Percentiles rank a stretch among this genome's conserved stretches.
Conservation (phyloP, 148 eudicot genomes). For the Diospyros kaki region DNA sequence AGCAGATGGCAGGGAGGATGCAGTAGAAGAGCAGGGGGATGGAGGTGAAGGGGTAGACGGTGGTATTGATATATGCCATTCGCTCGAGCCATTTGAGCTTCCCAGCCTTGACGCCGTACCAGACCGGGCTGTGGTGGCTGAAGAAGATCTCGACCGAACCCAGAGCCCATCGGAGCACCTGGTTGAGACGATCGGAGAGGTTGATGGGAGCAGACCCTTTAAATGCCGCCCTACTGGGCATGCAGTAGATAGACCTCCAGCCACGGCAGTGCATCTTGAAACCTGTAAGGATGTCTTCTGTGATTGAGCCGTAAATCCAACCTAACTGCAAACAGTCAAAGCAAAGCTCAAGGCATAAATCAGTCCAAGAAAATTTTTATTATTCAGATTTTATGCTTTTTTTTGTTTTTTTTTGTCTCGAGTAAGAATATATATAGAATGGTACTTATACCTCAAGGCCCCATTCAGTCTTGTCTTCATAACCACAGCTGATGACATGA, state of each 20-base stretch:
- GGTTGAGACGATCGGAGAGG: constrained; percentile 68
- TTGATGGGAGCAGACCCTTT: constrained; percentile 69
- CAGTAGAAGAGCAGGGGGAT: neutral
- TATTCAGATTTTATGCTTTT: neutral
- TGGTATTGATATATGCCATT: neutral
- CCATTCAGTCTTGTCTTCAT: constrained; percentile 59
- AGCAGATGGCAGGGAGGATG: neutral
- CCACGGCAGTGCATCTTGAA: constrained; percentile 73
- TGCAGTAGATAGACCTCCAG: constrained; percentile 62
- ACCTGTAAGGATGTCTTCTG: constrained; percentile 68
- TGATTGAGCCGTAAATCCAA: constrained; percentile 69
- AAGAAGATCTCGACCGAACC: constrained; percentile 61
- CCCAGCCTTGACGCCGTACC: constrained; percentile 48
- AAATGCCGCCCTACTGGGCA: constrained; percentile 63
- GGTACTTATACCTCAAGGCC: constrained; percentile 37
- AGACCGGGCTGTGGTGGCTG: constrained; percentile 63
- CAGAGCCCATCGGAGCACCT: constrained; percentile 71
- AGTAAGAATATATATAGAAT: neutral
- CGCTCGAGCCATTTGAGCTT: neutral
- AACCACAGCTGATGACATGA: constrained; percentile 58
- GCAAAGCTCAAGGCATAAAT: too few species aligned
- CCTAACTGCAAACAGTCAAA: constrained; percentile 41
- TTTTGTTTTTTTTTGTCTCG: neutral
- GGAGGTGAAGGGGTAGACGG: neutral
- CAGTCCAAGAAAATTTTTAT: neutral